Percentiles rank a stretch among this genome's conserved stretches.
These are phyloP conservation scores for Licmophora abbreviata DNA, from an alignment of 108 stramenopile genomes.

Conservation along the genomic window DNA sequence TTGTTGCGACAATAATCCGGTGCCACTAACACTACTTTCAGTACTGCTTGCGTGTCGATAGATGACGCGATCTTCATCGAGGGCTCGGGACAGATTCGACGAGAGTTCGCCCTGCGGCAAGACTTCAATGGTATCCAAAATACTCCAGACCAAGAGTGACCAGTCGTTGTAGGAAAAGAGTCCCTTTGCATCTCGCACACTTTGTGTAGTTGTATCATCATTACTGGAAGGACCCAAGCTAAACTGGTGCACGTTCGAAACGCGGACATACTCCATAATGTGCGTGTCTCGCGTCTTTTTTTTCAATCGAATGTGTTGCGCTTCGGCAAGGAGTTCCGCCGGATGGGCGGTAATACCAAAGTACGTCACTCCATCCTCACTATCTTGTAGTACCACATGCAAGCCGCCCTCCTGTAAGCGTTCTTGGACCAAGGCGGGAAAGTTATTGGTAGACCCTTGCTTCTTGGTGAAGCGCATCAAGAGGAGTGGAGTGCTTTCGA, in stretches of 20 bases:
- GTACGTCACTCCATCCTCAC: constrained; percentile 1
- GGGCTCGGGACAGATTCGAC: constrained; percentile 13
- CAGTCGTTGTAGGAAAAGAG: constrained; percentile 41
- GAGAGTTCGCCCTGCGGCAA: constrained; percentile 9
- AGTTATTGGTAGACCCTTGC: constrained; percentile 3
- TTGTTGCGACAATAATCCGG: neutral
- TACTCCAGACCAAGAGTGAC: constrained; percentile 20
- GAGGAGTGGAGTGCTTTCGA: constrained; percentile 40
- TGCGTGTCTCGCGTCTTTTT: constrained; percentile 24
- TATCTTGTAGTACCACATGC: constrained; percentile 10
- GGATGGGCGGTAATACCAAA: constrained; percentile 41
- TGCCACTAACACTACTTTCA: constrained; percentile 7
- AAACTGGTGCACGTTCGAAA: constrained; percentile 21
- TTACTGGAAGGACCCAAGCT: constrained; percentile 5
- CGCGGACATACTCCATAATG: constrained; percentile 43
- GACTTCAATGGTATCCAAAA: constrained; percentile 30
- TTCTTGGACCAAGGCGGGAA: constrained; percentile 20
- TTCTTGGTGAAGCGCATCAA: constrained; percentile 39
- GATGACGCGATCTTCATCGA: constrained; percentile 6
- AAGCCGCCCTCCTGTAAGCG: constrained; percentile 30
- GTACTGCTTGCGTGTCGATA: neutral
- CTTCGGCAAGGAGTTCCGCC: constrained; percentile 34
- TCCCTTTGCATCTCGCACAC: constrained; percentile 22
- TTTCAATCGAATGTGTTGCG: constrained; percentile 32
- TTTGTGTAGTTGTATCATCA: constrained; percentile 1